Evolutionary conservation across 768 basidiomycete species (phyloP), one percentile per base, ranked within the genome.

Genomic region (Pleurotus ostreatus): DNA sequence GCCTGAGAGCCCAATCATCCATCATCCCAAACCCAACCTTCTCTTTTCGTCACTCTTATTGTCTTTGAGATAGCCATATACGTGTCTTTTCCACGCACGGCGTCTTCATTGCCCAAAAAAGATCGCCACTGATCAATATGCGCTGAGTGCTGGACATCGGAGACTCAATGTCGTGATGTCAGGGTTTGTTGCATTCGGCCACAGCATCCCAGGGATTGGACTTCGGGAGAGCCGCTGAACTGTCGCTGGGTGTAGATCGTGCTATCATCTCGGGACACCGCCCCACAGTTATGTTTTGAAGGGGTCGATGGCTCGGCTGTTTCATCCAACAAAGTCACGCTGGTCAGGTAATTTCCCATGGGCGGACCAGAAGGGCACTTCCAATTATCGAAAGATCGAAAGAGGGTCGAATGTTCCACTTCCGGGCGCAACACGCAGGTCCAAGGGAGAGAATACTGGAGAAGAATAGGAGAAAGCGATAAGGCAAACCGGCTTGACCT

Each of bases 301-400:
- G 18, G 20, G 20, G 39, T 53, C 18, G 18, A 20, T 12, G 12
- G 51, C 39, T 39, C 37, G 51, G 46, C 46, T 25, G 51, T n/a
- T 53, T 12, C 37, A 20, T 39, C 37, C 9, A 39, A 41, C 39
- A 26, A 37, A 38, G 49, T 51, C 49, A 30, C 34, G 34, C 34
- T 51, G 51, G 39, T 41, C 39, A 34, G 15, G 34, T 40, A 22
- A 15, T 53, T 52, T 53, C 51, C 39, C 51, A 53, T 38, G 48
- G 26, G 15, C 48, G 22, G 22, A 52, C 49, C 23, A 51, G 22
- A 16, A 22, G n/a, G 41, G 39, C 8, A 40, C 22, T 20, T 53
- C 18, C 51, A 53, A 18, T 7, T 22, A 53, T 53, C 51, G 41
- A 53, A 53, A 53, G n/a, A 53, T 53, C 51, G 41, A 53, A 53